A percentile compares a stretch with the other conserved stretches of the same genome.
Evolutionary conservation across 495 filamentous ascomycete genomes (phyloP).

Genomic region (Penicillium samsonianum): DNA sequence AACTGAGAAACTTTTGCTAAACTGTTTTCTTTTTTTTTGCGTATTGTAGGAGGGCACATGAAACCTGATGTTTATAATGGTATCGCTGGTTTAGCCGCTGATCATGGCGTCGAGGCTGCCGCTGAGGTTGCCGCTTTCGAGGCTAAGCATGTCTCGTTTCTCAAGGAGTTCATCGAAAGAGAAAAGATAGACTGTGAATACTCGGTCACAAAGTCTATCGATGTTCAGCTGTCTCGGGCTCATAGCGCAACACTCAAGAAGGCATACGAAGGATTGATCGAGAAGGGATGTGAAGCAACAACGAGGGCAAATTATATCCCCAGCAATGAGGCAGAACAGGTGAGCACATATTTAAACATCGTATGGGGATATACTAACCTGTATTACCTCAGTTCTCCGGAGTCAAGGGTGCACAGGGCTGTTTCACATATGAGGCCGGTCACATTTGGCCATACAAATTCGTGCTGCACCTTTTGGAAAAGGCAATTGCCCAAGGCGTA

Average conservation of each 20-base stretch:
- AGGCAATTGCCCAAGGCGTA: conserved; percentile 54
- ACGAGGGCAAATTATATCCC: conserved; percentile 21
- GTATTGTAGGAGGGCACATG: conserved; percentile 37
- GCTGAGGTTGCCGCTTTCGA: conserved; percentile 40
- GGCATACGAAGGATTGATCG: conserved; percentile 27
- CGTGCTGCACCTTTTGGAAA: conserved; percentile 64
- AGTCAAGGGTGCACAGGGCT: conserved; percentile 50
- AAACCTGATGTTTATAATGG: conserved; percentile 39
- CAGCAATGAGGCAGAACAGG: conserved; percentile 22
- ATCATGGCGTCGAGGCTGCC: conserved; percentile 37
- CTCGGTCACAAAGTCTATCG: conserved; percentile 27
- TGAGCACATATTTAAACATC: conserved; percentile 11
- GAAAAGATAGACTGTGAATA: conserved; percentile 40
- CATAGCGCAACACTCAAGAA: conserved; percentile 26
- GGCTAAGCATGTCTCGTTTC: conserved; percentile 26
- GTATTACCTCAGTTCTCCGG: conserved; percentile 39
- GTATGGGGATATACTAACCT: background rate
- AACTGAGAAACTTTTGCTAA: background rate
- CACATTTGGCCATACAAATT: conserved; percentile 83
- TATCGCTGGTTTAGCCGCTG: conserved; percentile 22
- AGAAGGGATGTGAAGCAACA: conserved; percentile 21
- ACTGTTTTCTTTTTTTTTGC: too few species aligned
- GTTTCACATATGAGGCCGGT: conserved; percentile 41
- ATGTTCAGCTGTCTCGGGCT: conserved; percentile 29
- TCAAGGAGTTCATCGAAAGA: conserved; percentile 31